Evolutionary conservation across 2,329 filamentous ascomycete species (phyloP), one percentile per base, ranked within the genome.

Genomic region (Penicillium digitatum): DNA sequence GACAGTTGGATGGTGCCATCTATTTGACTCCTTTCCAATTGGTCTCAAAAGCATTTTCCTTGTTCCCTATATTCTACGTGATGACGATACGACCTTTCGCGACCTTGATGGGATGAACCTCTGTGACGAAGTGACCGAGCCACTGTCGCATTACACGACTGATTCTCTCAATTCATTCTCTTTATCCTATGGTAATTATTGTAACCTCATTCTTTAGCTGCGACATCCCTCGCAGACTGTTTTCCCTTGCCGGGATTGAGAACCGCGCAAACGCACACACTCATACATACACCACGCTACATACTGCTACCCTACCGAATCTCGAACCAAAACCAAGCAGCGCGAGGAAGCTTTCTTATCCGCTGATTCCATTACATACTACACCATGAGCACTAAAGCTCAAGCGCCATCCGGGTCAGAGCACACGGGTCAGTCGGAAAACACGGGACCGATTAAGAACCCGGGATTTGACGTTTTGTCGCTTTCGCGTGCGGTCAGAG

Each of bases 401-500:
- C 48, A 43, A 29, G 38, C 42, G 47, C 52, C 52, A 14, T 39
- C 58, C 11, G 48, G 35, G 14, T 46, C 60, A 35, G 63, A 64
- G 20, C 57, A 60, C 40, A 54, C 31, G 11, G 45, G 53, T 6
- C 55, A 52, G 26, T 55, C 57, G 14, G 57, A 62, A 14, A 56
- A 63, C n/a, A 18, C 51, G 29, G 60, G 62, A 40, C 49, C 60
- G 10, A 57, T 34, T n/a, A 29, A 60, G 3, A 55, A 56, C 9
- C 56, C 64, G 5, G 50, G 62, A 10, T 61, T 68, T 11, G 72
- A 72, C 44, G 58, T 72, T 11, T 63, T 65, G 44, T 80, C 79
- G 31, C 74, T 87, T 9, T 78, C 79, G 2, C 79, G 82, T 50
- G 81, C 80, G 2, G 72, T 97, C 37, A 83, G 87, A 68, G 85